Base-by-base conservation (phyloP, 1,139 yeast species). In the Candida sanyaensis region DNA sequence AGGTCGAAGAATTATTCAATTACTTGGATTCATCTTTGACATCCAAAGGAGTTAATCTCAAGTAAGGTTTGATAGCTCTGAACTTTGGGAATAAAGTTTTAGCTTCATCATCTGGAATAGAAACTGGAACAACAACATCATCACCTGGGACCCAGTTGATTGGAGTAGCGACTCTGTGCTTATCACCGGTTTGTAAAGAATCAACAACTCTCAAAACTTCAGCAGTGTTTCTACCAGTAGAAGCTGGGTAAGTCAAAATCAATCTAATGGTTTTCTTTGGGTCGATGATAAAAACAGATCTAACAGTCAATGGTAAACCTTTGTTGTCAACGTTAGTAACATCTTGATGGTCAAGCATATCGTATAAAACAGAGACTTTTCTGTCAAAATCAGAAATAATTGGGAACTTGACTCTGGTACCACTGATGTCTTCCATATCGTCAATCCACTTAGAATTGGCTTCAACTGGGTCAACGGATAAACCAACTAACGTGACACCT, bases 81-180 rank as follows among this genome's bases (percentile, higher is more conserved):
- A 84, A 86, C 63, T 85, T 81, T 53, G 92, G 92, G 78, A 86
- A 88, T 61, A 81, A 68, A 52, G 78, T 78, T 71, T 80, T 79
- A 46, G 95, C 95, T 64, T 83, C 88, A 49, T 81, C 88, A 65
- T 86, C 82, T 47, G 83, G 69, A 47, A 85, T 86, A 47, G 81
- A 66, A 57, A 93, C 92, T 56, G 86, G 92, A 54, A 88, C 85
- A 60, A 88, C 87, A 50, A 88, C 95, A 69, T 88, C 96, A 58
- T 88, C 87, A 59, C 96, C 96, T 50, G 87, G 88, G 56, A 81
- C 78, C 96, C 96, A 88, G 76, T 88, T 87, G 63, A 88, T 83
- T 52, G 96, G 96, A 46, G 95, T 88, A 54, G 91, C 86, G 57
- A 88, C 71, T 59, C 86, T 80, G 72, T 84, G 65, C 65, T 77